phyloP scores from a whole-genome alignment of 2,329 filamentous ascomycete species.

The Ophiostoma sp. region DNA sequence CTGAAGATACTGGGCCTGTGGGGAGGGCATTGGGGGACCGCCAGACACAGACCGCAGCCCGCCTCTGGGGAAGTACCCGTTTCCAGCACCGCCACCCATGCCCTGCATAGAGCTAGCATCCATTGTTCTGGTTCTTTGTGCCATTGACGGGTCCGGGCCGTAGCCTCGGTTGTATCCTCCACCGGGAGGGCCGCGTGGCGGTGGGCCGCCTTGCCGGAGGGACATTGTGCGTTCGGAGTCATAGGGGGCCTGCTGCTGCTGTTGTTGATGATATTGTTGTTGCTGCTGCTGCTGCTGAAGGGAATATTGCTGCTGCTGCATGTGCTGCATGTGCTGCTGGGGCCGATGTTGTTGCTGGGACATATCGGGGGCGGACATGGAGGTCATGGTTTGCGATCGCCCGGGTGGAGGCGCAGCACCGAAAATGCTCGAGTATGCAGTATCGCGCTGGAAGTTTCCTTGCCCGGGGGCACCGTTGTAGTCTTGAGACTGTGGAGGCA shows the following conservation, averaged over 20 bases:
- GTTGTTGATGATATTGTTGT: slow-evolving; percentile 25
- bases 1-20: slow-evolving; percentile 44
- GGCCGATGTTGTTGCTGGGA: slow-evolving; percentile 40
- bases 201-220: slow-evolving; percentile 60
- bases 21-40: slow-evolving; percentile 43
- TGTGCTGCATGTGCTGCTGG: slow-evolving; percentile 21
- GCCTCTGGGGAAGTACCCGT: slow-evolving; percentile 45
- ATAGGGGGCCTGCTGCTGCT: slow-evolving; percentile 19
- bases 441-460: slow-evolving; percentile 71
- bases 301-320: slow-evolving; percentile 16
- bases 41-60: slow-evolving; percentile 49
- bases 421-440: slow-evolving; percentile 94
- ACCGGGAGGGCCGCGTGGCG: slow-evolving; percentile 48
- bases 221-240: slow-evolving; percentile 60
- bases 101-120: slow-evolving; percentile 40
- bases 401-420: slow-evolving; percentile 71
- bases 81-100: slow-evolving; percentile 21
- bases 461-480: slow-evolving; percentile 41
- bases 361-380: slow-evolving; percentile 55
- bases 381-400: slow-evolving; percentile 92
- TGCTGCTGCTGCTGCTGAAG: slow-evolving; percentile 11
- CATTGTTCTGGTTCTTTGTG: slow-evolving; percentile 41
- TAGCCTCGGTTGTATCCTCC: slow-evolving; percentile 36
- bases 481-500: slow-evolving; percentile 40
- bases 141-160: slow-evolving; percentile 27